Evolutionary conservation across 208 protist species (phyloP).

Genomic region (Phytomonas serpens): DNA sequence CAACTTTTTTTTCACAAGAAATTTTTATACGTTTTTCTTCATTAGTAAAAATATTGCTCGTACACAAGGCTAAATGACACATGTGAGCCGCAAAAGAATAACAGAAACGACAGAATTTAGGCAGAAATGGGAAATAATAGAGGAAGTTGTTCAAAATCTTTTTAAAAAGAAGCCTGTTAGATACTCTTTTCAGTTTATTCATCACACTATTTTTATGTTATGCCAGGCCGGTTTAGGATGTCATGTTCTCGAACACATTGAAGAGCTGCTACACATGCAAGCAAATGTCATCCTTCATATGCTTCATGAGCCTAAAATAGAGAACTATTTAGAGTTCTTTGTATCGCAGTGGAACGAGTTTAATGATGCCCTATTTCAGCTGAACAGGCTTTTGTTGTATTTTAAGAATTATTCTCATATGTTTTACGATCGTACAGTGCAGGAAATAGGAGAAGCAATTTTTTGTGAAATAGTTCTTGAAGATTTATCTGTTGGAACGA

Average conservation of each 20-base stretch:
- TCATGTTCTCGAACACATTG: conserved; percentile 30
- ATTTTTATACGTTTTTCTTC: conserved; percentile 9
- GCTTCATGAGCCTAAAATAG: conserved; percentile 14
- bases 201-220: conserved; percentile 67
- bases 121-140: conserved; percentile 58
- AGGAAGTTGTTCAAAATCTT: conserved; percentile 38
- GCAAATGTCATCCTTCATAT: conserved; percentile 21
- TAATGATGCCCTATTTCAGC: conserved; percentile 28
- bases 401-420: conserved; percentile 43
- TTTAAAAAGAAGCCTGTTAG: conserved; percentile 31
- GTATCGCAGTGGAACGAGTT: conserved; percentile 41
- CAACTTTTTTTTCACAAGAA: conserved; percentile 14
- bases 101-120: conserved; percentile 22
- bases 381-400: conserved; percentile 49
- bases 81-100: conserved; percentile 18
- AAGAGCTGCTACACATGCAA: conserved; percentile 29
- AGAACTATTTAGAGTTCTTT: conserved; percentile 30
- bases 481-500: not conserved
- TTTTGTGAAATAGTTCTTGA: conserved; percentile 30
- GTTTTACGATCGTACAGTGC: conserved; percentile 22
- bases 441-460: conserved; percentile 35
- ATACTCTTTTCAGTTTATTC: conserved; percentile 70
- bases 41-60: conserved; percentile 8
- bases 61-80: conserved; percentile 2
- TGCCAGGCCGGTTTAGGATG: conserved; percentile 40